Evolutionary conservation across 352 stramenopile species (phyloP).

Genomic region (Peronospora farinosa): DNA sequence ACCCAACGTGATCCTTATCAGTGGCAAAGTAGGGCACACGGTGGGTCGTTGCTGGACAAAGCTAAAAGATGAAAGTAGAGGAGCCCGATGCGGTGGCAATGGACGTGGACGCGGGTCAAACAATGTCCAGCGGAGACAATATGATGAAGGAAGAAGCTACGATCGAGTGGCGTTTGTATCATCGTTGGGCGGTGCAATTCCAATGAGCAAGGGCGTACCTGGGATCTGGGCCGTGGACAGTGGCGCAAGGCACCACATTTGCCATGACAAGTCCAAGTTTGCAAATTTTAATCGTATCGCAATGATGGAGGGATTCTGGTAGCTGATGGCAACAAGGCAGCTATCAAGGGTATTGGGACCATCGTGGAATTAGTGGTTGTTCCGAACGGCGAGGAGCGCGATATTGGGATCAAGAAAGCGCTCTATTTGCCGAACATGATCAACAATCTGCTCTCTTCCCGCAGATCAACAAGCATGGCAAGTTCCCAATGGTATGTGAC

Average conservation of each 20-base stretch:
- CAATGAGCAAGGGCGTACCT: too few species aligned
- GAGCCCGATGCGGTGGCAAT: constrained; percentile 7
- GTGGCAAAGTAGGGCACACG: constrained; percentile 2
- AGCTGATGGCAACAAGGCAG: too few species aligned
- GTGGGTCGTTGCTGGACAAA: constrained; percentile 20
- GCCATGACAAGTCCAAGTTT: constrained; percentile 3
- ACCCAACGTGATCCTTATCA: too few species aligned
- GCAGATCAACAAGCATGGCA: background rate
- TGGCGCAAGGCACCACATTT: too few species aligned
- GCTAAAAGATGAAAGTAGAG: background rate
- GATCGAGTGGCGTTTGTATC: too few species aligned
- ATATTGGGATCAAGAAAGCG: constrained; percentile 7
- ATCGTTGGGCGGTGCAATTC: too few species aligned
- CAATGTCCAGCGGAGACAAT: too few species aligned
- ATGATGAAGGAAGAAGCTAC: too few species aligned
- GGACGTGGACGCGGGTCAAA: constrained; percentile 7
- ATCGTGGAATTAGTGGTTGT: background rate
- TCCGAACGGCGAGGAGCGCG: constrained; percentile 2
- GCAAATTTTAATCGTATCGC: too few species aligned
- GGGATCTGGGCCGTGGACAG: constrained; percentile 12
- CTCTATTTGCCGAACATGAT: constrained; percentile 6
- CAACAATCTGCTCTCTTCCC: background rate
- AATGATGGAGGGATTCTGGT: too few species aligned
- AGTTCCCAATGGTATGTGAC: background rate
- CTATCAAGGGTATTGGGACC: background rate